Evolutionary conservation across 1,284 basidiomycete species (phyloP), one percentile per base, ranked within the genome.

Genomic region (Marasmius sp.): DNA sequence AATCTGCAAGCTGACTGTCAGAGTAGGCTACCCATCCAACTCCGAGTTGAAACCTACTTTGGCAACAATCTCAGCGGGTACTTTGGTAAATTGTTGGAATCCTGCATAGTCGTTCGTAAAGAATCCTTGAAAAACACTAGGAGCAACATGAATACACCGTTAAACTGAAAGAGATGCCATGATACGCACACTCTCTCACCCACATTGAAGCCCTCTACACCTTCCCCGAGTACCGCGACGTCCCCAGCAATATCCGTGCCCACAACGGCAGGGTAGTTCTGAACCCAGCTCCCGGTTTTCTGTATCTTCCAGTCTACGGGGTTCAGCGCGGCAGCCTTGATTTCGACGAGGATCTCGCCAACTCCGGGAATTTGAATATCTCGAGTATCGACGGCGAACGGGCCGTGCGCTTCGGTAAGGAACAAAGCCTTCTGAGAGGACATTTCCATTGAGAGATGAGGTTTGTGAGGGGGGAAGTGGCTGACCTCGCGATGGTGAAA

Each of bases 211-310:
- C 74, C 71, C 1, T 75, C 74, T 14, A 88, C 85, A 0, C 77
- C 81, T 52, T 77, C 75, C 6, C 86, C 87, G 41, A 88, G 70
- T 54, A 78, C 75, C 22, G 80, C 80, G 22, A 90, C 81, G 3
- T 79, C 74, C 11, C 89, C 88, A 36, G 82, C 80, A 52, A 80
- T 81, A 67, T 91, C 89, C 18, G 73, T 78, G 6, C 89, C n/a
- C n/a, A n/a, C n/a, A n/a, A 84, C 71, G 7, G 77, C 74, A 8
- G 85, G 79, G 57, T 65, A 75, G 3, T 65, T 64, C 1, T 68
- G 58, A 65, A 12, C 9, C 66, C 68, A n/a, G n/a, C n/a, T n/a
- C n/a, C n/a, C n/a, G n/a, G 45, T 64, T 41, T 66, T 71, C 38
- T 74, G 74, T 10, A 78, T 73, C 65, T 81, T 81, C 69, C 75